Base-by-base conservation (phyloP, 2,329 filamentous ascomycete genomes). In the Chaetothyriales sp. region DNA sequence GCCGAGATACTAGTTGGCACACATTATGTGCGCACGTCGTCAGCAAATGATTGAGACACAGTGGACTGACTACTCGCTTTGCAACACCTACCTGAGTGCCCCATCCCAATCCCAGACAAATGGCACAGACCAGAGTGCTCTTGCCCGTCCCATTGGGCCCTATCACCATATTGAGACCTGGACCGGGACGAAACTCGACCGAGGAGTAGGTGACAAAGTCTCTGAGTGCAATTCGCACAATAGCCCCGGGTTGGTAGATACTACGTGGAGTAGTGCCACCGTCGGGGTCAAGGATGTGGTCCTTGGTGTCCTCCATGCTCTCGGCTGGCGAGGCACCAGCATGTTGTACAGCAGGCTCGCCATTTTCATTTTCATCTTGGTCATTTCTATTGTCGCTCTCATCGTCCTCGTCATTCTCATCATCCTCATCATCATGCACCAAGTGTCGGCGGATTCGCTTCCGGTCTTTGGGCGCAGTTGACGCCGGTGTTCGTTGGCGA, bases 71-170 rank as follows among this genome's bases (percentile, higher is more conserved):
- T n/a, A n/a, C 44, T 28, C 18, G 10, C 25, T 10, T 5, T 18
- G n/a, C n/a, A 46, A 26, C 43, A 48, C 66, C 62, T 69, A 75
- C 74, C 63, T 67, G 79, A 20, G 89, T 81, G 28, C 80, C 78
- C 73, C 84, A 95, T 46, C 92, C 92, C 22, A 98, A 71, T 2
- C 92, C 92, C 12, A 98, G 70, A 63, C 92, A 96, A 59, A 98
- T 94, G 44, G 92, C 92, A 68, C 92, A 98, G 44, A 98, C 90
- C 22, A 98, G 74, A 0, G 92, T 95, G 68, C 90, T 96, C 69
- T 98, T 98, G 50, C 92, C 92, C 0, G 92, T 96, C 32, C 92
- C 92, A 62, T 98, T 98, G n/a, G 92, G 92, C 0, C 92, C 92
- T 59, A 98, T 95, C 49, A 98, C 83, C 90, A 98, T 96, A 65